Evolutionary conservation across 1,284 basidiomycete genomes (phyloP).

Genomic region (Puccinia hordei): DNA sequence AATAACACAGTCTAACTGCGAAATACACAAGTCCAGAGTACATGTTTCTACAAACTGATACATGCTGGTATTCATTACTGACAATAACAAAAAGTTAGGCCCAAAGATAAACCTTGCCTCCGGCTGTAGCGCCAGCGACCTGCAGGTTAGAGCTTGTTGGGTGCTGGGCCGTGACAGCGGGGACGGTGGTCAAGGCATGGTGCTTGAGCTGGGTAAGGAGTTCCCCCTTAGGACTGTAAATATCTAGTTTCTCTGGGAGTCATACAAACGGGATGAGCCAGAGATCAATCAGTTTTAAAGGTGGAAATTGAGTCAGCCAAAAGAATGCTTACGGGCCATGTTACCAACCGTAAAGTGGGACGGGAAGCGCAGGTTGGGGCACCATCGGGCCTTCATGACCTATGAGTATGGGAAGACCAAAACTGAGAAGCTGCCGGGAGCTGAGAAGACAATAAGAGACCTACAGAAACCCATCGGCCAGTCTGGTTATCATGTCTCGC

Average conservation of each 20-base stretch:
- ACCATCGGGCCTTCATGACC: constrained; percentile 48
- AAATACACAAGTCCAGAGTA: too few relatives aligned
- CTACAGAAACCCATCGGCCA: constrained; percentile 48
- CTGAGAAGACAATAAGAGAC: neutral
- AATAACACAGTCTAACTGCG: too few relatives aligned
- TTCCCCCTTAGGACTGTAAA: constrained; percentile 40
- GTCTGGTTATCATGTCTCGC: constrained; percentile 46
- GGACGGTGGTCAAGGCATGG: constrained; percentile 35
- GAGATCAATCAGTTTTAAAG: too few relatives aligned
- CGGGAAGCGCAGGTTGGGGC: constrained; percentile 32
- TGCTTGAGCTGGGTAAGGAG: constrained; percentile 32
- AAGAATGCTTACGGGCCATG: constrained; percentile 34
- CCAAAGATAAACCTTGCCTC: constrained; percentile 44
- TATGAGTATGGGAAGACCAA: neutral
- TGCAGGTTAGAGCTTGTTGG: constrained; percentile 5
- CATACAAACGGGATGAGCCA: neutral
- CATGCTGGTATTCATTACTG: neutral
- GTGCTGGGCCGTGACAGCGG: constrained; percentile 43
- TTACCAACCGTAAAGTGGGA: constrained; percentile 44
- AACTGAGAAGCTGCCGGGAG: neutral
- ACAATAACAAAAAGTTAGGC: neutral
- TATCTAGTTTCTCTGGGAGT: constrained; percentile 32
- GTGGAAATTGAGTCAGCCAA: neutral
- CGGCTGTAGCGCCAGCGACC: constrained; percentile 38
- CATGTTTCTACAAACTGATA: neutral